phyloP scores from a whole-genome alignment of 2,329 filamentous ascomycete genomes.

The Sporothrix brasiliensis region DNA sequence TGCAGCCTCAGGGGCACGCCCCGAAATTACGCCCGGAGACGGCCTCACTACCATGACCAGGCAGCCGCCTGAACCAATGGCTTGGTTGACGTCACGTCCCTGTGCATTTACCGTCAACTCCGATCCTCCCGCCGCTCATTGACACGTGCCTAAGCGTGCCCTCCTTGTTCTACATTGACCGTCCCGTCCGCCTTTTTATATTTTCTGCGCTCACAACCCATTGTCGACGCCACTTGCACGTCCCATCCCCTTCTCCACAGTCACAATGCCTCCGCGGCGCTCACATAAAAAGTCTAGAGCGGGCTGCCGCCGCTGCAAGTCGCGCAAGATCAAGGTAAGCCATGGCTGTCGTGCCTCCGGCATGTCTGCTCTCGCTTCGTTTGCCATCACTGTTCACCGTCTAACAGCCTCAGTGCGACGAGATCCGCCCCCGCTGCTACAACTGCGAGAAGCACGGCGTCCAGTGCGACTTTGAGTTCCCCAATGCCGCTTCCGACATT shows the following conservation, averaged over 20 bases:
- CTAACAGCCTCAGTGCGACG: slow-evolving; percentile 57
- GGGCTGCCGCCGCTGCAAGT: slow-evolving; percentile 67
- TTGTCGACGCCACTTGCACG: not conserved
- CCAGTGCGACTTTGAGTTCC: slow-evolving; percentile 64
- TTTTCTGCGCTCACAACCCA: not conserved
- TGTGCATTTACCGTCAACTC: slow-evolving; percentile 2
- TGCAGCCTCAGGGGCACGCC: slow-evolving; percentile 5
- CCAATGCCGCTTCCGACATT: slow-evolving; percentile 50
- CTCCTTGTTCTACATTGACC: not conserved
- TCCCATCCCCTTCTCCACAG: not conserved
- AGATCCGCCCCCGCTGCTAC: slow-evolving; percentile 65
- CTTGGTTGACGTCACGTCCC: slow-evolving; percentile 30
- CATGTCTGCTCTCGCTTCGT: not conserved
- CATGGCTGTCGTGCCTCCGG: not conserved
- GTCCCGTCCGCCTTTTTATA: not conserved
- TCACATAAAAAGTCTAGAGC: slow-evolving; percentile 72
- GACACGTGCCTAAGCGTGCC: not conserved
- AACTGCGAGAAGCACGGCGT: slow-evolving; percentile 71
- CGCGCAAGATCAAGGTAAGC: slow-evolving; percentile 69
- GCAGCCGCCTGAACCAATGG: slow-evolving; percentile 31
- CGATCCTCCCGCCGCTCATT: slow-evolving; percentile 27
- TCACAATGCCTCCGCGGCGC: slow-evolving; percentile 63
- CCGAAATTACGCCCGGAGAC: slow-evolving; percentile 5
- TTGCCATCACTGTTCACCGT: not conserved
- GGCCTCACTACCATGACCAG: slow-evolving; percentile 33